These are phyloP conservation scores for Tulasnella sp. DNA, from an alignment of 768 basidiomycete genomes.

Conservation along the genomic window DNA sequence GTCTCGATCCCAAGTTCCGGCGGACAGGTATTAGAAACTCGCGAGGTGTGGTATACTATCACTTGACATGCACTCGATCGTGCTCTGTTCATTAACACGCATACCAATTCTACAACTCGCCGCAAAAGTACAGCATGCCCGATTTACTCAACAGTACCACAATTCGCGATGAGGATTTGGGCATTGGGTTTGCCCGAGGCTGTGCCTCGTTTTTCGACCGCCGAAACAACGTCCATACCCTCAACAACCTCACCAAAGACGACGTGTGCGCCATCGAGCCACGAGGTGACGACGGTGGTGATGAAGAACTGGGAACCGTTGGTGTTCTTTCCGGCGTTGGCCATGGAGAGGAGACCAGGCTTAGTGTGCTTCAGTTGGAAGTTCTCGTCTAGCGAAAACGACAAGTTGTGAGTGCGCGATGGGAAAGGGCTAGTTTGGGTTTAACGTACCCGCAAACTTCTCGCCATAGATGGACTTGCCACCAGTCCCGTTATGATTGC, in stretches of 20 bases:
- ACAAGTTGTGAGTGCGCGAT: background rate
- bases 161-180: slow-evolving; percentile 27
- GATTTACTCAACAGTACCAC: slow-evolving; percentile 22
- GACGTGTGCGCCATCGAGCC: slow-evolving; percentile 39
- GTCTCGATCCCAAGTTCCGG: too few relatives aligned
- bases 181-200: slow-evolving; percentile 30
- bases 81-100: background rate
- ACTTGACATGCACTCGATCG: background rate
- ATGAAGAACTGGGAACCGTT: slow-evolving; percentile 45
- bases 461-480: slow-evolving; percentile 36
- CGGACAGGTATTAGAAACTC: background rate
- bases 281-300: slow-evolving; percentile 33
- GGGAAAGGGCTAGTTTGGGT: background rate
- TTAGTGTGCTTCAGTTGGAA: slow-evolving; percentile 35
- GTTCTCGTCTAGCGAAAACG: slow-evolving; percentile 34
- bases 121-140: too few relatives aligned
- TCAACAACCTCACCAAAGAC: slow-evolving; percentile 40
- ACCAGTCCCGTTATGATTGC: slow-evolving; percentile 33
- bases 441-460: slow-evolving; percentile 33
- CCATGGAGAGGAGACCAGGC: slow-evolving; percentile 43
- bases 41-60: background rate
- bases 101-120: too few relatives aligned
- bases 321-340: slow-evolving; percentile 44
- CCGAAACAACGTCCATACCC: slow-evolving; percentile 36
- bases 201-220: slow-evolving; percentile 31